A percentile compares a stretch with the other conserved stretches of the same genome.
Evolutionary conservation across 1,284 basidiomycete genomes (phyloP).

Genomic region (Malassezia globosa): DNA sequence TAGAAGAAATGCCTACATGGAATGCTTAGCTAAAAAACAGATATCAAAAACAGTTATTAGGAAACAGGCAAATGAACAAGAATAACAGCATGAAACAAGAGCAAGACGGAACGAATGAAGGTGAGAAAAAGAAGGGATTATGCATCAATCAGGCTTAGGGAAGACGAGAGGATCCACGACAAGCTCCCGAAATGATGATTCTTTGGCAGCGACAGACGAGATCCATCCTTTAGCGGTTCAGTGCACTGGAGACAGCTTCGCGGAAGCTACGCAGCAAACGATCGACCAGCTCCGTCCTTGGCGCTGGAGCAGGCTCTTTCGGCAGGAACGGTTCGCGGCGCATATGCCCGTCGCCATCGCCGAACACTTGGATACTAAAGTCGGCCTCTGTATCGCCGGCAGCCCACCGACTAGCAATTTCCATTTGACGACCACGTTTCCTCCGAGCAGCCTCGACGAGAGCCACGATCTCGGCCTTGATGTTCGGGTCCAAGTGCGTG

Average conservation of each 20-base stretch:
- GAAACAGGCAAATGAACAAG: background rate
- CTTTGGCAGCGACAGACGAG: too few relatives aligned
- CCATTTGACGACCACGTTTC: constrained; percentile 37
- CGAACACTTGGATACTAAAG: constrained; percentile 33
- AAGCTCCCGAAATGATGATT: too few relatives aligned
- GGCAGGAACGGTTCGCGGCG: constrained; percentile 31
- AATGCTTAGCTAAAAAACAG: background rate
- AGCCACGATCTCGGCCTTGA: constrained; percentile 55
- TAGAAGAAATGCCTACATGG: background rate
- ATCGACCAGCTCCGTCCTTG: constrained; percentile 23
- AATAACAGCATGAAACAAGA: background rate
- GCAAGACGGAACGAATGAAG: background rate
- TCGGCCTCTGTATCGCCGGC: constrained; percentile 40
- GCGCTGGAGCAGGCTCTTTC: constrained; percentile 25
- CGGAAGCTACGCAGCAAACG: constrained; percentile 32
- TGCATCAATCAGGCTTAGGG: background rate
- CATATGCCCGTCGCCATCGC: constrained; percentile 33
- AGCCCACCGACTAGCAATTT: constrained; percentile 39
- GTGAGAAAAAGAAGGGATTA: too few relatives aligned
- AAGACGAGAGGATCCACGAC: background rate
- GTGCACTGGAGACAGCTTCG: constrained; percentile 30
- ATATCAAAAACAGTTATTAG: background rate
- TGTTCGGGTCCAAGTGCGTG: constrained; percentile 13
- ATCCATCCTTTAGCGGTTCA: constrained; percentile 19
- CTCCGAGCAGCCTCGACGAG: constrained; percentile 24